Conservation (phyloP, 495 filamentous ascomycete genomes). For the Tricharina praecox region DNA sequence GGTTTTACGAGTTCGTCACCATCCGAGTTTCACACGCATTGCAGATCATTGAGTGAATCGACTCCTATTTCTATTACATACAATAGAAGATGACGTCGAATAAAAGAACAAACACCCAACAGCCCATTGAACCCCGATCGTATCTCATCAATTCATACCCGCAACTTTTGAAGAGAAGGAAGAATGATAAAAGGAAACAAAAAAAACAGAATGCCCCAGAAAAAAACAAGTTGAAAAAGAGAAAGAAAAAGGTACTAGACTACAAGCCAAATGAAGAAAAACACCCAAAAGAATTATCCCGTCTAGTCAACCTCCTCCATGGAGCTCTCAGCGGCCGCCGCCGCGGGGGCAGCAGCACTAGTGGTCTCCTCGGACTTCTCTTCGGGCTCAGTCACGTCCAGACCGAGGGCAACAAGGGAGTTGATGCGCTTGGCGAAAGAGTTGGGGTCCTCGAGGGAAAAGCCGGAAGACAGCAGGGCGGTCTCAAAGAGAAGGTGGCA, state of each 20-base stretch:
- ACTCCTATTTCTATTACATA: too few species aligned
- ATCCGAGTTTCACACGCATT: too few species aligned
- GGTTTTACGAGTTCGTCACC: too few species aligned
- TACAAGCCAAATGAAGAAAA: conserved; percentile 1
- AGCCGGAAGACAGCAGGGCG: conserved; percentile 91
- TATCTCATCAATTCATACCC: too few species aligned
- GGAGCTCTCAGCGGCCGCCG: conserved; percentile 39
- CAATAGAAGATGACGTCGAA: too few species aligned
- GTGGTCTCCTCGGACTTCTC: conserved; percentile 44
- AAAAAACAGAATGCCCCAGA: too few species aligned
- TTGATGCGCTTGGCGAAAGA: conserved; percentile 97
- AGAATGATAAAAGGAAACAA: too few species aligned
- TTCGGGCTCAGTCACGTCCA: conserved; percentile 89
- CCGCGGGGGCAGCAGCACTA: conserved; percentile 35
- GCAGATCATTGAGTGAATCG: too few species aligned
- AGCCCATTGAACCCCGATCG: too few species aligned
- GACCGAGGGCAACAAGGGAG: conserved; percentile 89
- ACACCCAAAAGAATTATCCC: background rate
- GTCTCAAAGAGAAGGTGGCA: conserved; percentile 97
- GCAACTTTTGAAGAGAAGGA: too few species aligned
- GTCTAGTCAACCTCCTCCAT: conserved; percentile 54
- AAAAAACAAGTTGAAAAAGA: background rate
- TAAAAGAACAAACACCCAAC: too few species aligned
- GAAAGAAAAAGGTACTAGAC: conserved; percentile 4
- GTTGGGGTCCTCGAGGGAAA: conserved; percentile 97